Evolutionary conservation across 306 rosid genomes (phyloP).

Genomic region (Coriaria nepalensis): DNA sequence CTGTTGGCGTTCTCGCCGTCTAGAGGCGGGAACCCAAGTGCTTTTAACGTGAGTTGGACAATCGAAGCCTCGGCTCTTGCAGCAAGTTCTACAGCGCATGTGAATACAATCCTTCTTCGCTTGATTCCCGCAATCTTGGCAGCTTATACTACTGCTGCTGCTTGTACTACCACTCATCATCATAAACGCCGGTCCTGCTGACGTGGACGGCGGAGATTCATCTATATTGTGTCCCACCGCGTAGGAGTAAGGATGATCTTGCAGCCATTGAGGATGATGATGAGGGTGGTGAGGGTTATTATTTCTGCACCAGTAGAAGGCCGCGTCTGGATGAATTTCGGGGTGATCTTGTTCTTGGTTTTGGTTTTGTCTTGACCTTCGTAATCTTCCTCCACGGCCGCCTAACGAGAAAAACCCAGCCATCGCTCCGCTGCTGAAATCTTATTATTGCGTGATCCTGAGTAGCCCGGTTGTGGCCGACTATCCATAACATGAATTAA

Average conservation of each 20-base stretch:
- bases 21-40: conserved; percentile 90
- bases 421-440: conserved; percentile 27
- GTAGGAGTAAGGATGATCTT: conserved; percentile 44
- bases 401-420: conserved; percentile 90
- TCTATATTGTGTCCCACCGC: conserved; percentile 35
- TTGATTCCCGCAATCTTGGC: conserved; percentile 96
- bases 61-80: conserved; percentile 82
- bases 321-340: conserved; percentile 34
- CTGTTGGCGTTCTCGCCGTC: conserved; percentile 63
- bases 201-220: conserved; percentile 33
- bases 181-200: conserved; percentile 34
- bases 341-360: conserved; percentile 11
- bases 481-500: conserved; percentile 62
- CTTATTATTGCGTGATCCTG: conserved; percentile 16
- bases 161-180: conserved; percentile 24
- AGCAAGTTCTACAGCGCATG: conserved; percentile 80
- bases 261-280: conserved; percentile 39
- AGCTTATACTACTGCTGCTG: conserved; percentile 41
- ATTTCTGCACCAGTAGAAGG: conserved; percentile 47
- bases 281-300: conserved; percentile 24
- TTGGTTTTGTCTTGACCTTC: conserved; percentile 15
- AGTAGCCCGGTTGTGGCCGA: conserved; percentile 25
- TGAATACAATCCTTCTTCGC: conserved; percentile 88
- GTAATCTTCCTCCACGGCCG: conserved; percentile 23
- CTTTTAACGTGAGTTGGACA: conserved; percentile 79